A percentile compares a stretch with the other conserved stretches of the same genome.
phyloP scores from a whole-genome alignment of 169 alveolate species.

The Plasmodium vinckei region DNA sequence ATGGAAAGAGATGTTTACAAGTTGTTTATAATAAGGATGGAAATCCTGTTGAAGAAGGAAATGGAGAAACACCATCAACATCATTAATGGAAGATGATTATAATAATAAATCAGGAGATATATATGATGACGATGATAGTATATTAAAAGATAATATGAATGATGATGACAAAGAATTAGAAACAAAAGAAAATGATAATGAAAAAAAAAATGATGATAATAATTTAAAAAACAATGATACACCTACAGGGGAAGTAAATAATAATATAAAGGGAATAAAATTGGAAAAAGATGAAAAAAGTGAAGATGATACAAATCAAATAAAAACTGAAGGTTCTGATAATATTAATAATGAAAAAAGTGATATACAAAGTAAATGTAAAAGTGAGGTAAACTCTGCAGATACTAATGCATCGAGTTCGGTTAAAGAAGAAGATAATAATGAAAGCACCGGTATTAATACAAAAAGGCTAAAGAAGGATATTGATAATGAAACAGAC shows the following conservation, averaged over 20 bases:
- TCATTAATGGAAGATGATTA: slow-evolving; percentile 24
- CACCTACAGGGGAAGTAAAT: slow-evolving; percentile 11
- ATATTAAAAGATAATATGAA: slow-evolving; percentile 10
- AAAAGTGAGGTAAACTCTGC: neutral
- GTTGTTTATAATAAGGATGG: slow-evolving; percentile 80
- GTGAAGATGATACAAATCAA: slow-evolving; percentile 20
- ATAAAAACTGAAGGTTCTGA: neutral
- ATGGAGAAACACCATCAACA: slow-evolving; percentile 3
- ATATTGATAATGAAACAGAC: slow-evolving; percentile 17
- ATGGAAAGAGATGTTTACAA: slow-evolving; percentile 81
- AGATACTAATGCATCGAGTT: slow-evolving; percentile 2
- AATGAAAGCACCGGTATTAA: slow-evolving; percentile 27
- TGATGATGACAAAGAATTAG: slow-evolving; percentile 1
- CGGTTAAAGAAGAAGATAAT: slow-evolving; percentile 25
- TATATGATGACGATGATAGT: slow-evolving; percentile 1
- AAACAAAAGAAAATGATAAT: neutral
- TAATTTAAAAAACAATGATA: slow-evolving; percentile 35
- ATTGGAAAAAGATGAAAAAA: slow-evolving; percentile 26
- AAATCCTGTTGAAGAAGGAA: slow-evolving; percentile 65
- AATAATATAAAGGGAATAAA: slow-evolving; percentile 15
- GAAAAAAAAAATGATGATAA: slow-evolving; percentile 75
- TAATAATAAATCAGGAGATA: slow-evolving; percentile 11
- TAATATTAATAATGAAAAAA: slow-evolving; percentile 38
- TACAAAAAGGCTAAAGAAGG: slow-evolving; percentile 57
- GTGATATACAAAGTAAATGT: neutral